Conservation (phyloP, 331 rosid genomes). For the Rhamnella rubrinervis region DNA sequence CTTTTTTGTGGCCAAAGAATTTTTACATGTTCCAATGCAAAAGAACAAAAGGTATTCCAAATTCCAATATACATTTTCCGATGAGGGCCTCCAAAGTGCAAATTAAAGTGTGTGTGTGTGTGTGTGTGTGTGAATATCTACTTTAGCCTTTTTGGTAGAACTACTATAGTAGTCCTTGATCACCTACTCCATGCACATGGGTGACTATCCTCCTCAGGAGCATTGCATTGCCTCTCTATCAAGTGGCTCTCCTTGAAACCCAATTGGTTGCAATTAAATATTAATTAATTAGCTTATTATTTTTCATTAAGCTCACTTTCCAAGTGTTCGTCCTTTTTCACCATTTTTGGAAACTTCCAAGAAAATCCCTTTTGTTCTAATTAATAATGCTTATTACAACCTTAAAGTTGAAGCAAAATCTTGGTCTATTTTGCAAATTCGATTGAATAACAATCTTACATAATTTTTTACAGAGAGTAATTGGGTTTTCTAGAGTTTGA, state of each 20-base stretch:
- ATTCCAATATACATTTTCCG: constrained; percentile 22
- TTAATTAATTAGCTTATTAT: neutral
- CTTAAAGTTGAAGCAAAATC: constrained; percentile 15
- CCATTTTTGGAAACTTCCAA: constrained; percentile 5
- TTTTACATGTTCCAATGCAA: constrained; percentile 22
- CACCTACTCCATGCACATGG: constrained; percentile 33
- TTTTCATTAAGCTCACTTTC: constrained; percentile 11
- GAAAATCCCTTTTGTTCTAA: neutral
- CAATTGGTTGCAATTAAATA: neutral
- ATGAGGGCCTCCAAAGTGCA: constrained; percentile 9
- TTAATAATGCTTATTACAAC: neutral
- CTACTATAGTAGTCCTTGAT: neutral
- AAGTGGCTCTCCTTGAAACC: constrained; percentile 8
- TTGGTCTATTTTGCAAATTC: neutral
- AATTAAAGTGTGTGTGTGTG: too few relatives aligned
- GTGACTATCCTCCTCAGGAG: constrained; percentile 26
- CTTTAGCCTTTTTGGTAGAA: too few relatives aligned
- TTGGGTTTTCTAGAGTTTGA: too few relatives aligned
- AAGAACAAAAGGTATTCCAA: constrained; percentile 26
- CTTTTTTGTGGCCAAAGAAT: constrained; percentile 18
- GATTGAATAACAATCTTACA: too few relatives aligned
- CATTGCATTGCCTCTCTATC: neutral
- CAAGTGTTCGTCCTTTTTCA: neutral
- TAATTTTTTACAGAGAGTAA: too few relatives aligned
- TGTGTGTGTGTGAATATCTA: neutral